These are phyloP conservation scores for Talaromyces albobiverticillius DNA, from an alignment of 2,329 filamentous ascomycete genomes.

Conservation along the genomic window DNA sequence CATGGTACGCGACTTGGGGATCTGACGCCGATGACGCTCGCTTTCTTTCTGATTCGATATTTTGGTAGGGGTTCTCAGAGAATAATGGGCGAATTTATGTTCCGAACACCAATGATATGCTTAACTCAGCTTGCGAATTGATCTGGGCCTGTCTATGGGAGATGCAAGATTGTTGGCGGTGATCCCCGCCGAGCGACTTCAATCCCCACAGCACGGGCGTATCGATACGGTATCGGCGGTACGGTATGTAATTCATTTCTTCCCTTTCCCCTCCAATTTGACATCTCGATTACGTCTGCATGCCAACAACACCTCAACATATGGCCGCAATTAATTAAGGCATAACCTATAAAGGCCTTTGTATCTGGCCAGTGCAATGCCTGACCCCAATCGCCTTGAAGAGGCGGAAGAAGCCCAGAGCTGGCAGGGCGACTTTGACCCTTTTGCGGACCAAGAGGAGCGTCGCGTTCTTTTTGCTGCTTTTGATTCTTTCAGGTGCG, in stretches of 20 bases:
- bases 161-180: neutral
- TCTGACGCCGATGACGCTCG: neutral
- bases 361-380: neutral
- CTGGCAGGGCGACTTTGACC: slow-evolving; percentile 64
- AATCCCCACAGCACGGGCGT: too few relatives aligned
- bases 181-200: too few relatives aligned
- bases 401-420: slow-evolving; percentile 15
- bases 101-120: too few relatives aligned
- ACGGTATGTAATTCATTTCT: neutral
- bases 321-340: neutral
- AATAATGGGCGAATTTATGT: too few relatives aligned
- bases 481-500: slow-evolving; percentile 86
- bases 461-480: slow-evolving; percentile 73
- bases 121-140: too few relatives aligned
- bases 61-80: too few relatives aligned
- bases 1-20: too few relatives aligned
- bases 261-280: neutral
- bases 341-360: neutral
- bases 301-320: neutral
- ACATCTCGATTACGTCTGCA: neutral
- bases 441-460: slow-evolving; percentile 75
- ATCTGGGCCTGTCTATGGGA: too few relatives aligned
- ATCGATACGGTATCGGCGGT: neutral
- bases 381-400: neutral
- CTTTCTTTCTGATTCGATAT: neutral